Percentiles rank a stretch among this genome's conserved stretches.
Evolutionary conservation across 106 monocot species (phyloP).

Genomic region (Dactylorhiza incarnata): DNA sequence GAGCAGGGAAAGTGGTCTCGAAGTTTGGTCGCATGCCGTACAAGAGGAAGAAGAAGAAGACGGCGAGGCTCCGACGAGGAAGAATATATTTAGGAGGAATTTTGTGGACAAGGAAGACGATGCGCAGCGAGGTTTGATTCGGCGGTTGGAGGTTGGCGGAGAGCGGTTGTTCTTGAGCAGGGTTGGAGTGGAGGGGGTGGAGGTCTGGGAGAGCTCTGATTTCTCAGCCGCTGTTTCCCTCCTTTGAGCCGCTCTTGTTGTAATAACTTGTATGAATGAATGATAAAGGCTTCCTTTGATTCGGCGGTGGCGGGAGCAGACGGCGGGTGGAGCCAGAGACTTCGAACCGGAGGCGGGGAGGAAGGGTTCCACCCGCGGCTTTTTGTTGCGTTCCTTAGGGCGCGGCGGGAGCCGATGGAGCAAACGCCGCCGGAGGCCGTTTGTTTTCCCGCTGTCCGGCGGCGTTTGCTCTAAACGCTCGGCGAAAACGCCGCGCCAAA

Average conservation of each 20-base stretch:
- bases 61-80: background rate
- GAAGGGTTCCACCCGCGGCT: too few species aligned
- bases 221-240: constrained; percentile 35
- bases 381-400: too few species aligned
- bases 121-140: constrained; percentile 38
- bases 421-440: too few species aligned
- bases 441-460: too few species aligned
- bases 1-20: constrained; percentile 46
- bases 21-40: constrained; percentile 68
- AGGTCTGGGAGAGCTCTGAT: constrained; percentile 87
- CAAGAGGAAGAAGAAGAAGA: constrained; percentile 5
- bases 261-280: background rate
- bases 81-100: constrained; percentile 35
- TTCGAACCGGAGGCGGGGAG: too few species aligned
- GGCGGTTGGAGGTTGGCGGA: constrained; percentile 77
- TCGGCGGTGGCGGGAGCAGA: too few species aligned
- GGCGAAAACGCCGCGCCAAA: too few species aligned
- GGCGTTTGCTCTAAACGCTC: too few species aligned
- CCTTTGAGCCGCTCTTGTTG: constrained; percentile 4
- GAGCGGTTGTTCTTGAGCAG: constrained; percentile 71
- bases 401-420: too few species aligned
- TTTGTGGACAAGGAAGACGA: constrained; percentile 65
- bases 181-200: constrained; percentile 67
- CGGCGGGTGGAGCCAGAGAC: too few species aligned
- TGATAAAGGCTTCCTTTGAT: background rate